Evolutionary conservation across 192 early-diverging fungal genomes (phyloP).

Genomic region (Coemansia sp.): DNA sequence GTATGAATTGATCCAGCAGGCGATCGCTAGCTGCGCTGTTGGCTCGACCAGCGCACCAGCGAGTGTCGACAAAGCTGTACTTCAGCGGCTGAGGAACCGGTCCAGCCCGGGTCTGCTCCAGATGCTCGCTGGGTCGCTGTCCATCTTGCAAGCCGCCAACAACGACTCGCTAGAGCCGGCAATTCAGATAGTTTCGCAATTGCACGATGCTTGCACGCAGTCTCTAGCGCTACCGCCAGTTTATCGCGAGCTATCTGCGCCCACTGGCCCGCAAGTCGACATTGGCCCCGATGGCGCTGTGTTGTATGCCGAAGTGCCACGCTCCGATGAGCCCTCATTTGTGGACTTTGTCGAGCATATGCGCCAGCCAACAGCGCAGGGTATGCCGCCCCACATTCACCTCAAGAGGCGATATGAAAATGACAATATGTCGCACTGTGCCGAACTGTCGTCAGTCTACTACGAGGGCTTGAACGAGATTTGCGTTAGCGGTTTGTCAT

Average conservation of each 20-base stretch:
- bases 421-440: constrained; percentile 63
- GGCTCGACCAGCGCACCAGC: constrained; percentile 57
- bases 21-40: constrained; percentile 61
- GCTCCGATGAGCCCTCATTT: constrained; percentile 72
- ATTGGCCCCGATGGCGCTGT: constrained; percentile 75
- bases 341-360: constrained; percentile 84
- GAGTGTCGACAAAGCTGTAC: constrained; percentile 59
- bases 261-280: constrained; percentile 74
- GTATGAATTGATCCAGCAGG: constrained; percentile 68
- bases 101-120: constrained; percentile 68
- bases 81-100: constrained; percentile 72
- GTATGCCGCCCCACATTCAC: constrained; percentile 32
- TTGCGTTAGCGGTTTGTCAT: constrained; percentile 76
- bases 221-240: constrained; percentile 68
- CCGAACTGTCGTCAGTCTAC: constrained; percentile 69
- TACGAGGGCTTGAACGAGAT: constrained; percentile 70
- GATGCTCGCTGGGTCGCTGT: constrained; percentile 68
- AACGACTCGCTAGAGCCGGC: constrained; percentile 59
- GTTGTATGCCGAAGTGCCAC: constrained; percentile 76
- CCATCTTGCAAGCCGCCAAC: constrained; percentile 63
- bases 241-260: constrained; percentile 82
- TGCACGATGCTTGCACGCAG: constrained; percentile 78
- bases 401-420: not conserved
- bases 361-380: constrained; percentile 54
- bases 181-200: constrained; percentile 56